These are phyloP conservation scores for Fusarium hainanense DNA, from an alignment of 2,329 filamentous ascomycete genomes.

Conservation along the genomic window DNA sequence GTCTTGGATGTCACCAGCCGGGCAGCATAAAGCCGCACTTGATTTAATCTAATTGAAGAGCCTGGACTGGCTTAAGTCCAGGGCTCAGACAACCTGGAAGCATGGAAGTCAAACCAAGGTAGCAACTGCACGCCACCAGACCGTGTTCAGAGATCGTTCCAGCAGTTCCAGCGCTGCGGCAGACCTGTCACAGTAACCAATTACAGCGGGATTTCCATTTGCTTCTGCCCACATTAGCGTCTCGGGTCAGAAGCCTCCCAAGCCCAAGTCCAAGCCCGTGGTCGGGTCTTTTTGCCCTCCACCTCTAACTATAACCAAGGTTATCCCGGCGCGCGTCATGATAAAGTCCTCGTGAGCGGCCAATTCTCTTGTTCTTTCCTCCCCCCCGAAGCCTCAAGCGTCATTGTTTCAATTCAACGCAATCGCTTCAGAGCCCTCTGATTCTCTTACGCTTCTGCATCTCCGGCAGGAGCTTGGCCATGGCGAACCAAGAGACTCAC, in stretches of 20 bases:
- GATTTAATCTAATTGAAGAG: neutral
- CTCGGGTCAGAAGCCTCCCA: slow-evolving; percentile 36
- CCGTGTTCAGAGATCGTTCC: slow-evolving; percentile 20
- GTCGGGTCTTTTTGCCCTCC: slow-evolving; percentile 32
- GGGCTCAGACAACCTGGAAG: slow-evolving; percentile 14
- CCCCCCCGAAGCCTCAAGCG: slow-evolving; percentile 20
- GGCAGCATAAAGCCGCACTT: slow-evolving; percentile 2
- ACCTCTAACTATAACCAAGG: slow-evolving; percentile 37
- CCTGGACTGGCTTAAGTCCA: neutral
- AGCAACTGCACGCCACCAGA: slow-evolving; percentile 14
- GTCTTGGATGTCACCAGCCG: slow-evolving; percentile 28
- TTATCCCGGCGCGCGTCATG: slow-evolving; percentile 47
- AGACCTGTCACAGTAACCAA: slow-evolving; percentile 33
- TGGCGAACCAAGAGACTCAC: slow-evolving; percentile 57
- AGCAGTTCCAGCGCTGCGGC: slow-evolving; percentile 27
- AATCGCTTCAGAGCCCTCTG: slow-evolving; percentile 30
- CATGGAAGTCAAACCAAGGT: neutral
- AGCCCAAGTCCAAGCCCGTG: slow-evolving; percentile 25
- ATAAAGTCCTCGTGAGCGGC: slow-evolving; percentile 42
- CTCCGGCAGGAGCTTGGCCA: slow-evolving; percentile 49
- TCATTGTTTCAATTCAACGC: slow-evolving; percentile 25
- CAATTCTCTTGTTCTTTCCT: slow-evolving; percentile 41
- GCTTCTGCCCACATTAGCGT: slow-evolving; percentile 37
- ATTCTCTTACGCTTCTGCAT: slow-evolving; percentile 41
- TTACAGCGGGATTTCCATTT: slow-evolving; percentile 32